phyloP scores from a whole-genome alignment of 169 alveolate species.

The Cryptosporidium muris region DNA sequence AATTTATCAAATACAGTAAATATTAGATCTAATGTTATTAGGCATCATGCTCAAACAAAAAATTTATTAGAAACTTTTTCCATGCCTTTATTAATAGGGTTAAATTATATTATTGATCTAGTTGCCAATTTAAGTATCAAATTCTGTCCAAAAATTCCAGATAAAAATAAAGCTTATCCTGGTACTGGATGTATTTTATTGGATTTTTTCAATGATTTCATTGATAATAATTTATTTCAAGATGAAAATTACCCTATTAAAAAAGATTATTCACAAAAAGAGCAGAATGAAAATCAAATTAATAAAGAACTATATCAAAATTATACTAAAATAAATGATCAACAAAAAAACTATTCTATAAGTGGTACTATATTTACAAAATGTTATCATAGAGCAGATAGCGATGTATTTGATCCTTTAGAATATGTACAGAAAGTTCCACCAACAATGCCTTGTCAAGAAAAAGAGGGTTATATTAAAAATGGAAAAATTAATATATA shows the following conservation, averaged over 20 bases:
- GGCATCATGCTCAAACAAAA: background rate
- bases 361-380: conserved; percentile 7
- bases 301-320: no score
- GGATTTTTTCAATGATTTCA: conserved; percentile 40
- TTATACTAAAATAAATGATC: background rate
- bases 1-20: no score
- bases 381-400: conserved; percentile 25
- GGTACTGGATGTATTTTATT: conserved; percentile 56
- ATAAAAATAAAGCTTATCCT: conserved; percentile 37
- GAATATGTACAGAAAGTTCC: background rate
- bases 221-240: conserved; percentile 12
- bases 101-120: conserved; percentile 42
- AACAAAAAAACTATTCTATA: background rate
- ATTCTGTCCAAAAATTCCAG: conserved; percentile 57
- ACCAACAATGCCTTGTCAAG: background rate
- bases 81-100: conserved; percentile 44
- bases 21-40: no score
- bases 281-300: background rate
- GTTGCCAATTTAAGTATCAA: conserved; percentile 52
- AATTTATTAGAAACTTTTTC: conserved; percentile 29
- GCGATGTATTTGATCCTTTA: conserved; percentile 15
- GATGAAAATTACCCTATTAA: background rate
- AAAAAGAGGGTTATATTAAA: conserved; percentile 8
- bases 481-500: background rate
- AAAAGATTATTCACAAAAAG: background rate